Base-by-base conservation (phyloP, 129 eudicot species). In the Chrysanthemum lavandulifolium region DNA sequence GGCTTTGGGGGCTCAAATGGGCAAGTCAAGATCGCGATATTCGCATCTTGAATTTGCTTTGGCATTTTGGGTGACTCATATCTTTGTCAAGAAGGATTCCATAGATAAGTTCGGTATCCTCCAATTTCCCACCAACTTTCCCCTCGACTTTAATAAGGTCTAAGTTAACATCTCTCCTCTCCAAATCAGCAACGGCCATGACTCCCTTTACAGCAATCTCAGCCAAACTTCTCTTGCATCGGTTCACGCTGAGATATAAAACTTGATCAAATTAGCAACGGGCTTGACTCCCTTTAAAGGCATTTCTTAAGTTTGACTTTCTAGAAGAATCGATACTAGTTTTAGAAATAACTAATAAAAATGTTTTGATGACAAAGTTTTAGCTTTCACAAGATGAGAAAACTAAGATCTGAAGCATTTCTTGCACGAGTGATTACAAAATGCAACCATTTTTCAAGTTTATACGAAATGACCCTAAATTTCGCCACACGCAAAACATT, bases 31-130 rank as follows among this genome's bases (percentile, higher is more conserved):
- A 92, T 92, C 47, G 98, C 98, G 60, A 92, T 87, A 49, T 89
- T 87, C 14, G 98, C 95, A 89, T 92, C 91, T 68, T 75, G 80
- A 72, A 92, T 92, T 73, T 87, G 89, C 81, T 92, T 92, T 13
- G 98, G 98, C 98, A 92, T 92, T 78, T 92, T 23, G 98, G 98
- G 64, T 92, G 98, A 72, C 98, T 92, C 98, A 92, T 92, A 92
- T 87, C 47, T 40, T 40, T 40, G 7, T 40, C 47, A 40, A 40
- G 0, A 40, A 40, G 10, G 47, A 40, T 40, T 75, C 98, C 98
- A 71, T 92, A 85, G 52, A 92, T 87, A 11, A 92, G 88, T 76
- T 92, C 98, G 8, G 98, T 92, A 67, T 92, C 98, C 86, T 92
- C 98, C 73, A 92, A 79, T 79, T 89, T 89, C 89, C 98, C 47